phyloP scores from a whole-genome alignment of 1,284 basidiomycete species.

The Psilocybe mexicana region DNA sequence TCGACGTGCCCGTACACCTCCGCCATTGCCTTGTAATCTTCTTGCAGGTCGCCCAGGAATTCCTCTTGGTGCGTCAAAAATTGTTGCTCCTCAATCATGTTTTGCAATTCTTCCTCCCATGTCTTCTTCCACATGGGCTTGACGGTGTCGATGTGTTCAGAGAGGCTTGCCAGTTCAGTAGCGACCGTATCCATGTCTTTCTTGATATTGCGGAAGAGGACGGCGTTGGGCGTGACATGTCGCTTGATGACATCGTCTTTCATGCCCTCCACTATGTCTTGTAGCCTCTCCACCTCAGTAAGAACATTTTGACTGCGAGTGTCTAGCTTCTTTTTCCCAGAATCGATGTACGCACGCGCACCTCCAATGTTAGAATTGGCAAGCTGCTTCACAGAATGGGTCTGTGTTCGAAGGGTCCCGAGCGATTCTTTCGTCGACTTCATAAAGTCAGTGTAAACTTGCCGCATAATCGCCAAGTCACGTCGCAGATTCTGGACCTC shows the following conservation, averaged over 20 bases:
- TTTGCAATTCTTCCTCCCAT: constrained; percentile 95
- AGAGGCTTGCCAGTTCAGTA: constrained; percentile 75
- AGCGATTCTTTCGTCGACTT: constrained; percentile 88
- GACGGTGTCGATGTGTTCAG: constrained; percentile 85
- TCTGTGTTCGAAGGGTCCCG: constrained; percentile 76
- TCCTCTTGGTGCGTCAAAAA: constrained; percentile 92
- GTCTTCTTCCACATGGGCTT: constrained; percentile 99
- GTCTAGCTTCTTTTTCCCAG: constrained; percentile 90
- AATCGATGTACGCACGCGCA: constrained; percentile 86
- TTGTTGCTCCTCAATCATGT: constrained; percentile 97
- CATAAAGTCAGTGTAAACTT: constrained; percentile 93
- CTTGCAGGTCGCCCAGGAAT: constrained; percentile 84
- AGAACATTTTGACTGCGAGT: constrained; percentile 86
- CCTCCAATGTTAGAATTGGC: constrained; percentile 84
- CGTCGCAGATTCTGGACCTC: constrained; percentile 92
- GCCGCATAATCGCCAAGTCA: constrained; percentile 91
- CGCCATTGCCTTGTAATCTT: constrained; percentile 86
- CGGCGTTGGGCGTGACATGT: constrained; percentile 82
- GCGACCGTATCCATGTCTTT: constrained; percentile 75
- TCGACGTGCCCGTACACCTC: constrained; percentile 88
- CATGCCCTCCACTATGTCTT: constrained; percentile 89
- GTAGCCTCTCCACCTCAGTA: constrained; percentile 91
- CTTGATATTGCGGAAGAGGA: constrained; percentile 72
- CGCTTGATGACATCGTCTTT: constrained; percentile 92
- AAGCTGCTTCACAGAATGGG: constrained; percentile 83